Base-by-base conservation (phyloP, 1,139 yeast genomes). In the Blastobotrys serpentis region DNA sequence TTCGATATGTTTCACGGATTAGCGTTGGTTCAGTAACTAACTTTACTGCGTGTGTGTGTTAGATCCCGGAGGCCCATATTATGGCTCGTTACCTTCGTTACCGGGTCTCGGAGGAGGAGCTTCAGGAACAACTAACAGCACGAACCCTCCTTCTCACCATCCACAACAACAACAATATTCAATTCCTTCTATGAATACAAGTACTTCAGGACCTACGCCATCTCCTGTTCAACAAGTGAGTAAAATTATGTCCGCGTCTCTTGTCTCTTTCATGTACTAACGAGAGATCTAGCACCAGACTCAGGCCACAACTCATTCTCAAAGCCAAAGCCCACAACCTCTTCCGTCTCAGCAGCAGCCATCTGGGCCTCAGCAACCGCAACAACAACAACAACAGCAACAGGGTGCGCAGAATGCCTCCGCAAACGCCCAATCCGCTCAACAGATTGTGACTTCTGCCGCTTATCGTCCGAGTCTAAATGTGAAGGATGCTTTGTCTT, bases 401-500 rank as follows among this genome's bases (percentile, higher is more conserved):
- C 33, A 29, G 51, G 18, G 48, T 2, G 33, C 49, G 25, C 38
- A 52, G 36, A 43, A 44, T 33, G 42, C 55, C 14, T 38, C 50
- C 32, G 49, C 55, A 36, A 49, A 48, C 37, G 45, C 49, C 38
- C 59, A 53, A 40, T 55, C 56, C n/a, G 65, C 61, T 18, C 63
- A 59, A 44, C 52, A 50, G 21, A 51, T 59, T 29, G 58, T 56
- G 14, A 56, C 57, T 8, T 59, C 61, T 10, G 63, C 66, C 60
- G 78, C 73, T 63, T 89, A 88, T 69, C 78, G 97, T 57, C 96
- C 97, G 2, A 29, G 32, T 14, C 74, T 92, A 60, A 94, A 92
- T 62, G 98, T 94, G 47, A 89, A 88, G 64, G 99, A 92, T 68
- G 99, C 99, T 2, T 75, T 92, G 56, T 84, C 96, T 8, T 92